A percentile compares a stretch with the other conserved stretches of the same genome.
Conservation (phyloP, 2,329 filamentous ascomycete species). For the Talaromyces sp. region DNA sequence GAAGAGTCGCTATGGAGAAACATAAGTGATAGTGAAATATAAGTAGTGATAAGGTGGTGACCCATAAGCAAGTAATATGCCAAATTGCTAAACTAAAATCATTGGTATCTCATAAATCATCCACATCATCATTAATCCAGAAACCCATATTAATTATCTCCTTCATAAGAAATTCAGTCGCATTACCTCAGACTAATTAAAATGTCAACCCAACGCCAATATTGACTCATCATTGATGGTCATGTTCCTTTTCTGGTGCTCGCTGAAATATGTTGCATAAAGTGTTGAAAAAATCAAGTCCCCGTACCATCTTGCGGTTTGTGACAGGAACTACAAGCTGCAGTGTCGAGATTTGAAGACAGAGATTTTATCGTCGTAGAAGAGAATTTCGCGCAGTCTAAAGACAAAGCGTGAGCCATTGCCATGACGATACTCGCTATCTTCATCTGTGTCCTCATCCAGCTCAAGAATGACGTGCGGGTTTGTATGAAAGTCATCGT, state of each 20-base stretch:
- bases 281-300: not conserved
- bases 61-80: not conserved
- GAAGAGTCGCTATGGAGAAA: not conserved
- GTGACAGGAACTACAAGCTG: slow-evolving; percentile 30
- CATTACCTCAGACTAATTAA: not conserved
- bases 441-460: slow-evolving; percentile 44
- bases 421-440: slow-evolving; percentile 49
- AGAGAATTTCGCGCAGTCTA: slow-evolving; percentile 71
- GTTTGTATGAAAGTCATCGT: slow-evolving; percentile 41
- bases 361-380: slow-evolving; percentile 78
- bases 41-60: not conserved
- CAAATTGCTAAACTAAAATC: slow-evolving; percentile 4
- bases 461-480: not conserved
- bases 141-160: not conserved
- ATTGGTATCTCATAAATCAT: slow-evolving; percentile 17
- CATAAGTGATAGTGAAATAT: not conserved
- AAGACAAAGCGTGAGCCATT: slow-evolving; percentile 48
- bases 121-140: not conserved
- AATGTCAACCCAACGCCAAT: not conserved
- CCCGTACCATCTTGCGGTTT: not conserved
- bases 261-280: not conserved
- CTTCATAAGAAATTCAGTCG: not conserved
- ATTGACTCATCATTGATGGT: not conserved
- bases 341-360: slow-evolving; percentile 75
- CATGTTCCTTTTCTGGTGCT: not conserved